Conservation (phyloP, 768 basidiomycete genomes). For the Ephemerocybe angulata region DNA sequence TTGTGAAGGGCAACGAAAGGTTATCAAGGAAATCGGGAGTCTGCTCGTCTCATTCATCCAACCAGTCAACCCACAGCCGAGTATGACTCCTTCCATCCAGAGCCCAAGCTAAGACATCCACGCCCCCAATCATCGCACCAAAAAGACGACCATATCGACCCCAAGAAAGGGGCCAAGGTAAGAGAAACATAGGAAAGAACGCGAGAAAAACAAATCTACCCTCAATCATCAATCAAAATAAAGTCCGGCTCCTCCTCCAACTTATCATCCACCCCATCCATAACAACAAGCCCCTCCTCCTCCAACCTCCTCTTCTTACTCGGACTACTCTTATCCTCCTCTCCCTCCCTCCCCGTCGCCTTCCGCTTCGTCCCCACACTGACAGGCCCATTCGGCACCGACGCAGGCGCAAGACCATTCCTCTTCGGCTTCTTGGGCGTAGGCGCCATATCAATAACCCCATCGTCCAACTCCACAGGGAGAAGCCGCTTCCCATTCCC, state of each 20-base stretch:
- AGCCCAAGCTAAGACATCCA: too few relatives aligned
- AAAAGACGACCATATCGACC: too few relatives aligned
- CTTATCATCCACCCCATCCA: conserved; percentile 55
- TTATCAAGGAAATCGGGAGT: too few relatives aligned
- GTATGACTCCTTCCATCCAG: too few relatives aligned
- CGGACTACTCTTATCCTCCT: conserved; percentile 40
- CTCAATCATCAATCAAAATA: conserved; percentile 23
- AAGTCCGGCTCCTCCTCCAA: conserved; percentile 41
- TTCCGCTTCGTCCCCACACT: conserved; percentile 19
- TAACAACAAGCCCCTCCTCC: conserved; percentile 67
- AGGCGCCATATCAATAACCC: conserved; percentile 52
- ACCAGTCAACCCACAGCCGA: too few relatives aligned
- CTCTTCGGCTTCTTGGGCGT: conserved; percentile 50
- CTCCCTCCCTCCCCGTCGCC: conserved; percentile 20
- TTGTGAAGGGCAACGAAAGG: too few relatives aligned
- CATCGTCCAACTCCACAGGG: conserved; percentile 51
- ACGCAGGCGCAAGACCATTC: not conserved
- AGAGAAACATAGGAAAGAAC: not conserved
- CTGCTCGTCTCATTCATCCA: too few relatives aligned
- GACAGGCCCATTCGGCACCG: conserved; percentile 4
- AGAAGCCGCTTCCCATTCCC: conserved; percentile 52
- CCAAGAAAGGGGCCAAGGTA: not conserved
- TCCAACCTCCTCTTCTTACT: conserved; percentile 66
- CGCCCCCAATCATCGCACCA: too few relatives aligned
- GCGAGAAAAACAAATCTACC: not conserved